Percentiles rank a stretch among this genome's conserved stretches.
Conservation (phyloP, 2,329 filamentous ascomycete species). For the Trichoderma koningii region DNA sequence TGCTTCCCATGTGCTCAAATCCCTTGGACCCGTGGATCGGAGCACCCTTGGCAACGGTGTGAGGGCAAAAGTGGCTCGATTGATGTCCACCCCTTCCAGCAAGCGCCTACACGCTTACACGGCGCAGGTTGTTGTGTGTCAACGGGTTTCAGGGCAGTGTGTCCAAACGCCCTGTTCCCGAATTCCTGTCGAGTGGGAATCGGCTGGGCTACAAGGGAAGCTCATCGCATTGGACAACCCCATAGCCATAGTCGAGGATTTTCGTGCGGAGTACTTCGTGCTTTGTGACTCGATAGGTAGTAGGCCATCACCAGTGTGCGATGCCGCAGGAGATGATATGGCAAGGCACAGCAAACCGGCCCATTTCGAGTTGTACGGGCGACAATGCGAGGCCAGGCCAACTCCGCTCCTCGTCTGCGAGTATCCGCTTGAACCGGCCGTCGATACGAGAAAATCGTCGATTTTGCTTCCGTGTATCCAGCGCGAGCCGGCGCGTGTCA, state of each 20-base stretch:
- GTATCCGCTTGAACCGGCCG: constrained; percentile 10
- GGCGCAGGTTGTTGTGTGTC: background rate
- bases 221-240: background rate
- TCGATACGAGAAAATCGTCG: constrained; percentile 16
- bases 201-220: constrained; percentile 1
- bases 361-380: background rate
- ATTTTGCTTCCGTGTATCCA: constrained; percentile 12
- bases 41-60: background rate
- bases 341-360: constrained; percentile 10
- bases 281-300: background rate
- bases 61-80: constrained; percentile 1
- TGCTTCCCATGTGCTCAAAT: constrained; percentile 29
- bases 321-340: background rate
- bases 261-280: background rate
- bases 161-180: background rate
- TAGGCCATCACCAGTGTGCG: background rate
- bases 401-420: constrained; percentile 16
- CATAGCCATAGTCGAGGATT: background rate
- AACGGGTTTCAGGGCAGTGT: background rate
- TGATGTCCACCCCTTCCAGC: constrained; percentile 11
- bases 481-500: constrained; percentile 22
- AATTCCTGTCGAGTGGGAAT: constrained; percentile 17
- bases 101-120: background rate
- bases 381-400: background rate
- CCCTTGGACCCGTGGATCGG: constrained; percentile 16